Evolutionary conservation across 2,329 filamentous ascomycete species (phyloP).

Genomic region (Kalaharituber pfeilii): DNA sequence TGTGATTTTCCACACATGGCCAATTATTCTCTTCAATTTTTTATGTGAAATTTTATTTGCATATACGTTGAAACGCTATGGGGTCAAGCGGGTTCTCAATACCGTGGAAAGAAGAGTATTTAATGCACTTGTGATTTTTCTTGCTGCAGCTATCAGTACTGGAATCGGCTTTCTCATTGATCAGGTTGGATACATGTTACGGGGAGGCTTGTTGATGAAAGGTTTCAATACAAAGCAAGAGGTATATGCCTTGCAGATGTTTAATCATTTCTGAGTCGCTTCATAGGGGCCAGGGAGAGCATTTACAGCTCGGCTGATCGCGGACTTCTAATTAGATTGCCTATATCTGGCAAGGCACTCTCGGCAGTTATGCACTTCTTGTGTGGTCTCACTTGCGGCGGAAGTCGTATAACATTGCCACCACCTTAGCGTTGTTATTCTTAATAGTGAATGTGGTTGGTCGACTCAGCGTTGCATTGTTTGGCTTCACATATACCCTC

Average conservation of each 20-base stretch:
- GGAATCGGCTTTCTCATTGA: background rate
- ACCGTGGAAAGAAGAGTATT: background rate
- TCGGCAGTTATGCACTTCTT: background rate
- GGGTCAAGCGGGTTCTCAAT: background rate
- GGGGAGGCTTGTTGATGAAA: background rate
- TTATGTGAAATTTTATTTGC: too few species aligned
- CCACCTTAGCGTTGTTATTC: background rate
- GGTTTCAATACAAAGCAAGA: background rate
- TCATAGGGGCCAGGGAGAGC: too few species aligned
- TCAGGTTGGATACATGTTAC: background rate
- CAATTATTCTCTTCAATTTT: too few species aligned
- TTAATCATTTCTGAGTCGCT: background rate
- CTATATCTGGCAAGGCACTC: background rate
- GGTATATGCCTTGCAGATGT: background rate
- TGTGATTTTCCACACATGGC: too few species aligned
- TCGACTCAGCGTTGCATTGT: background rate
- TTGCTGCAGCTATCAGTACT: background rate
- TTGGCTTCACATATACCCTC: background rate
- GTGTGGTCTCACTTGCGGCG: background rate
- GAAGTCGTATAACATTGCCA: background rate
- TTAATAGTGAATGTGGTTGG: background rate
- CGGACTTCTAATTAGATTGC: background rate
- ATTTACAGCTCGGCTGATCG: too few species aligned
- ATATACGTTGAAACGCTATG: background rate
- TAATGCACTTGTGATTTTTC: background rate